These are phyloP conservation scores for Boletus subcaerulescens DNA, from an alignment of 768 basidiomycete species.

Conservation along the genomic window DNA sequence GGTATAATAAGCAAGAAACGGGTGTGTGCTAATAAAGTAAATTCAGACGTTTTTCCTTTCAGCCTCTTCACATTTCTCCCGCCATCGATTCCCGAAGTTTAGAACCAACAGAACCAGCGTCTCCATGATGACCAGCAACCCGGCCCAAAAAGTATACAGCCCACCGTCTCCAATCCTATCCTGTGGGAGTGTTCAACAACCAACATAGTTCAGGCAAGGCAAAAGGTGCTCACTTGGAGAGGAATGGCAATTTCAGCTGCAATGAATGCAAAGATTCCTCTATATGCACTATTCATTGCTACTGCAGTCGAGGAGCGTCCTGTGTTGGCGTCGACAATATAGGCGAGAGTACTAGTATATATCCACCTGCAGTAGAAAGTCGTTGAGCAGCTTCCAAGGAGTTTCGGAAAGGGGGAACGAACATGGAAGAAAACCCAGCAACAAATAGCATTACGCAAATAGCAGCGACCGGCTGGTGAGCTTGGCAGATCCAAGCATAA, in stretches of 20 bases:
- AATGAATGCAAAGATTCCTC: slow-evolving; percentile 66
- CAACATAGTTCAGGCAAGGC: background rate
- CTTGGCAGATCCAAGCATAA: slow-evolving; percentile 73
- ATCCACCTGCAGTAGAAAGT: slow-evolving; percentile 39
- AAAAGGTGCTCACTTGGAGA: slow-evolving; percentile 40
- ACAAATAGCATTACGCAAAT: slow-evolving; percentile 73
- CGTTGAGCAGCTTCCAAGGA: background rate
- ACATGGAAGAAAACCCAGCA: slow-evolving; percentile 59
- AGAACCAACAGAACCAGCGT: slow-evolving; percentile 55
- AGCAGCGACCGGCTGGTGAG: slow-evolving; percentile 61
- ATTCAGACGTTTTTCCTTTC: slow-evolving; percentile 29
- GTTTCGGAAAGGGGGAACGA: background rate
- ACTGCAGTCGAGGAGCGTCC: slow-evolving; percentile 78
- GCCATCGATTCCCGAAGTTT: slow-evolving; percentile 59
- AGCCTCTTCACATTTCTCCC: slow-evolving; percentile 45
- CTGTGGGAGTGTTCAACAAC: slow-evolving; percentile 3
- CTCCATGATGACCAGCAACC: slow-evolving; percentile 51
- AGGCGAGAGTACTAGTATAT: slow-evolving; percentile 71
- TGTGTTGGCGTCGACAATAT: slow-evolving; percentile 82
- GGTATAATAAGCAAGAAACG: background rate
- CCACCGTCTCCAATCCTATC: slow-evolving; percentile 30
- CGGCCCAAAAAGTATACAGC: slow-evolving; percentile 41
- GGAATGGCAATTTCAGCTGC: slow-evolving; percentile 78
- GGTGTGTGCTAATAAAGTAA: background rate
- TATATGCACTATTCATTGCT: slow-evolving; percentile 72